phyloP scores from a whole-genome alignment of 179 eudicot genomes.

The Pouteria campechiana region DNA sequence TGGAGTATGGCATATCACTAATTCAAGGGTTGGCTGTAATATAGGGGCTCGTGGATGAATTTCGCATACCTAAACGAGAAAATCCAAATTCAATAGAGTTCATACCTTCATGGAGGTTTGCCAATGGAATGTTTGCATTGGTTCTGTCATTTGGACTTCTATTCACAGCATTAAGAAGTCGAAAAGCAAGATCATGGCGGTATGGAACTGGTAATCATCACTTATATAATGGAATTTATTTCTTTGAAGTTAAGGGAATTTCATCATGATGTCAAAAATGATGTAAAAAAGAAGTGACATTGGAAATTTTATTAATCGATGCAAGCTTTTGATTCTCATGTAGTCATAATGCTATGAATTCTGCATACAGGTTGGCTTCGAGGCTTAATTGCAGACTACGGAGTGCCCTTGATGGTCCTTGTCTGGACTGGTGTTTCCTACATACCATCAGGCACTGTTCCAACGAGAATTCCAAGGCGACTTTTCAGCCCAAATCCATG shows the following conservation, averaged over 20 bases:
- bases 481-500: slow-evolving; percentile 17
- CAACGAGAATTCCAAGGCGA: slow-evolving; percentile 11
- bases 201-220: slow-evolving; percentile 18
- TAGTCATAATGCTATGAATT: too few relatives aligned
- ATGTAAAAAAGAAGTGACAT: too few relatives aligned
- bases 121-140: slow-evolving; percentile 15
- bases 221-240: too few relatives aligned
- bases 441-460: slow-evolving; percentile 1
- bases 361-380: slow-evolving; percentile 16
- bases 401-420: slow-evolving; percentile 18
- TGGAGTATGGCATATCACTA: too few relatives aligned
- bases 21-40: too few relatives aligned
- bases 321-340: too few relatives aligned
- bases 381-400: slow-evolving; percentile 19
- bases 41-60: slow-evolving; percentile 14
- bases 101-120: slow-evolving; percentile 13
- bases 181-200: slow-evolving; percentile 19
- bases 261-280: too few relatives aligned
- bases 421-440: slow-evolving; percentile 16
- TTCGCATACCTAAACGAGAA: slow-evolving; percentile 11
- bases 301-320: too few relatives aligned
- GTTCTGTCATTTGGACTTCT: slow-evolving; percentile 20
- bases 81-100: slow-evolving; percentile 1
- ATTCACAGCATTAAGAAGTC: slow-evolving; percentile 13
- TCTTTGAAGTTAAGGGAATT: too few relatives aligned